phyloP scores from a whole-genome alignment of 495 filamentous ascomycete genomes.

The Penicillium steckii region DNA sequence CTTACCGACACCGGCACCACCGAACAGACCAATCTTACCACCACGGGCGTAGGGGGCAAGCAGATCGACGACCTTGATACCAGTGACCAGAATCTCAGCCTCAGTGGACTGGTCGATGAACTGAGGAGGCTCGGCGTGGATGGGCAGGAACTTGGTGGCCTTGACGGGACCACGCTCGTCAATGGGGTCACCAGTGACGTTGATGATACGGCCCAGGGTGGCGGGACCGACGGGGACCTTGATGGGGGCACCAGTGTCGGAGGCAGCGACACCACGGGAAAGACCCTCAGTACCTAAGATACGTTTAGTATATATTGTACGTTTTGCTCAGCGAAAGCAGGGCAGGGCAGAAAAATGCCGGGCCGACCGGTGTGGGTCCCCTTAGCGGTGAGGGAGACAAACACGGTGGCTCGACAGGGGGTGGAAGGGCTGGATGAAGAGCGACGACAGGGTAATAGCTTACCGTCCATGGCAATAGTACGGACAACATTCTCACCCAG shows the following conservation, averaged over 20 bases:
- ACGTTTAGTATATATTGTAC: background rate
- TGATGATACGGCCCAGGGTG: slow-evolving; percentile 98
- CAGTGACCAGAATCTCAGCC: slow-evolving; percentile 95
- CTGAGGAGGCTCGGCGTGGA: slow-evolving; percentile 87
- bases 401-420: slow-evolving; percentile 26
- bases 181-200: slow-evolving; percentile 99
- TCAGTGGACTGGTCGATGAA: slow-evolving; percentile 94
- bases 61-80: slow-evolving; percentile 99
- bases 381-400: slow-evolving; percentile 16
- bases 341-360: slow-evolving; percentile 6
- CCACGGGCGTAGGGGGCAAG: slow-evolving; percentile 99
- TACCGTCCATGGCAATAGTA: slow-evolving; percentile 99
- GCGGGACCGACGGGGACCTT: slow-evolving; percentile 93
- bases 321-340: background rate
- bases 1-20: slow-evolving; percentile 99
- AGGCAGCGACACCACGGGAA: slow-evolving; percentile 78
- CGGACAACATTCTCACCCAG: slow-evolving; percentile 98
- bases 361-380: slow-evolving; percentile 24
- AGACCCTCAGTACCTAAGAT: slow-evolving; percentile 94
- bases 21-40: slow-evolving; percentile 99
- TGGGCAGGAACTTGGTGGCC: slow-evolving; percentile 78
- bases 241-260: slow-evolving; percentile 92
- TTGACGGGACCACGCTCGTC: slow-evolving; percentile 99
- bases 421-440: background rate
- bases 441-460: slow-evolving; percentile 30